These are phyloP conservation scores for Sphenostylis stenocarpa DNA, from an alignment of 306 rosid species.

Conservation along the genomic window DNA sequence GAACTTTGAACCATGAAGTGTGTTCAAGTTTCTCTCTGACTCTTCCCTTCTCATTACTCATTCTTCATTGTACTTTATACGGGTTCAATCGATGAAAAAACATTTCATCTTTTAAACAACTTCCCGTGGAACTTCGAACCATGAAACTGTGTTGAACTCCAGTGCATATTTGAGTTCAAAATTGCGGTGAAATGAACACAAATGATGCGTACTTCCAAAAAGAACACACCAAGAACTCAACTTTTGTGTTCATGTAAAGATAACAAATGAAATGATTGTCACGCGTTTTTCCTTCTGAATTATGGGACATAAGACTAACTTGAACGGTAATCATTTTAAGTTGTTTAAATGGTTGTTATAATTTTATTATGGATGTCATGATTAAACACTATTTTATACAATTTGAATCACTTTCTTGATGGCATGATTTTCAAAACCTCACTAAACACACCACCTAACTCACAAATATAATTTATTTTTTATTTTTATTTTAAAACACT, in stretches of 20 bases:
- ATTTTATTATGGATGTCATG: not conserved
- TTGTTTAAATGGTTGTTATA: not conserved
- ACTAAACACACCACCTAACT: not conserved
- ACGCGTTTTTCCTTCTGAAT: too few species aligned
- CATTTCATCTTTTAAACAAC: not conserved
- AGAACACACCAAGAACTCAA: too few species aligned
- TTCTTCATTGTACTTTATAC: not conserved
- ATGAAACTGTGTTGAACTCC: too few species aligned
- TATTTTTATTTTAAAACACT: not conserved
- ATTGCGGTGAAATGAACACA: too few species aligned
- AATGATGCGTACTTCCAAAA: too few species aligned
- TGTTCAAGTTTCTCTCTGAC: not conserved
- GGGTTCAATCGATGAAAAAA: not conserved
- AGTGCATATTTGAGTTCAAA: too few species aligned
- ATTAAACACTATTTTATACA: not conserved
- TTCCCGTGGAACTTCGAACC: too few species aligned
- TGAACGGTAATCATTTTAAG: not conserved
- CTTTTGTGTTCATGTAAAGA: not conserved
- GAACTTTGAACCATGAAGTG: conserved; percentile 8
- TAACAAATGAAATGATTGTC: not conserved
- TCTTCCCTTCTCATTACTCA: conserved; percentile 3
- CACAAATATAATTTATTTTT: not conserved
- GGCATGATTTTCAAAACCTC: not conserved
- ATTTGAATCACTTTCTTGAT: not conserved
- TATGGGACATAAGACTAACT: not conserved